Evolutionary conservation across 139 green algal species (phyloP).

Genomic region (Marvania coccoides): DNA sequence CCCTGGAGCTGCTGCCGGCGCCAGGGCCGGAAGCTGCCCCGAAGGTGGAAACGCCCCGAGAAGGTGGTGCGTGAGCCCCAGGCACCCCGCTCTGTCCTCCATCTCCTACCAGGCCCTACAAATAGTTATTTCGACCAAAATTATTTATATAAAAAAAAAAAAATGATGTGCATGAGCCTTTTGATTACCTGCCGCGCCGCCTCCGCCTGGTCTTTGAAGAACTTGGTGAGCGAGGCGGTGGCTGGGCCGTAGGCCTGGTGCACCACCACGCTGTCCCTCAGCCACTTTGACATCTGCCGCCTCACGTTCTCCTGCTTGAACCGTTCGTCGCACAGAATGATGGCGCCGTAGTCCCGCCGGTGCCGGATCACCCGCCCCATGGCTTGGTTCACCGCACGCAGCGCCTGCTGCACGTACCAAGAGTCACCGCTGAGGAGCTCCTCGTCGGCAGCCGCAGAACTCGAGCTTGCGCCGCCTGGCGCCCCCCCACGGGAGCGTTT

Average conservation of each 20-base stretch:
- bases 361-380: slow-evolving; percentile 95
- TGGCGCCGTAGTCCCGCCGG: slow-evolving; percentile 83
- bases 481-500: slow-evolving; percentile 3
- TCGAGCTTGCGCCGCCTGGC: neutral
- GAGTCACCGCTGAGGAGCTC: slow-evolving; percentile 6
- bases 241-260: slow-evolving; percentile 61
- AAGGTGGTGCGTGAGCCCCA: neutral
- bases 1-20: neutral
- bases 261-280: slow-evolving; percentile 46
- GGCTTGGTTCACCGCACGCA: slow-evolving; percentile 91
- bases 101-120: neutral
- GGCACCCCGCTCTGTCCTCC: neutral
- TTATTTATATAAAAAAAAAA: neutral
- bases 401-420: slow-evolving; percentile 74
- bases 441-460: neutral
- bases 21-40: neutral
- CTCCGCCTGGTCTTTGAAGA: slow-evolving; percentile 63
- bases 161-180: neutral
- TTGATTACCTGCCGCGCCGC: neutral
- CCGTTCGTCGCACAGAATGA: slow-evolving; percentile 80
- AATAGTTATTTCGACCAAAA: neutral
- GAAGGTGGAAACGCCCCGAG: too few species aligned
- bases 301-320: slow-evolving; percentile 35
- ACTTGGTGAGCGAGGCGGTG: slow-evolving; percentile 55
- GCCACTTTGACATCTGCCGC: slow-evolving; percentile 65